Base-by-base conservation (phyloP, 768 basidiomycete species). In the Hebeloma cylindrosporum region DNA sequence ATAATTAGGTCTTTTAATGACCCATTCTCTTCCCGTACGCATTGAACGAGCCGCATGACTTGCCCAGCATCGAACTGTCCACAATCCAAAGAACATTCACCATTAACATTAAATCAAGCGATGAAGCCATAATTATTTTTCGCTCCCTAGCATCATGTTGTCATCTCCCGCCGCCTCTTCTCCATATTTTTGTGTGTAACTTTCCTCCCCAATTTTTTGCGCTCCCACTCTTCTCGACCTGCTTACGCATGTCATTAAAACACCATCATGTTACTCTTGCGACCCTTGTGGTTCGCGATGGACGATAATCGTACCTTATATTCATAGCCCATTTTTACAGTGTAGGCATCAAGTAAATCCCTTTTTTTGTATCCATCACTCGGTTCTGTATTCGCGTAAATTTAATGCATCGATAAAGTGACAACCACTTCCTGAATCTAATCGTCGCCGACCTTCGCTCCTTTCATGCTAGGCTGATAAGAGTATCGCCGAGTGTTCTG, bases 291-390 rank as follows among this genome's bases (percentile, higher is more conserved):
- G 47, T 44, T 41, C 47, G 52, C 35, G 40, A 43, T 47, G 50
- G 50, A 57, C 50, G 53, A 51, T 51, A 50, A 36, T 50, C 44
- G 33, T 48, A 48, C 39, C 40, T 45, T 53, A 53, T 45, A 47
- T 48, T 53, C 26, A 31, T 5, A 34, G 16, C 29, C 29, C 22
- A 13, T 3, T 16, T 21, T 37, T 36, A 29, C 40, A 20, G 21
- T 41, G 17, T 23, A 42, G 33, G 21, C 25, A 42, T 42, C 31
- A 40, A 44, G 31, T 43, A 48, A 46, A 46, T 36, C 43, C 38
- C 42, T 45, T 31, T 27, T 41, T 38, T 53, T 53, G 47, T 53
- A 53, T 45, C 51, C 51, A 49, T 43, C 43, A 42, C 37, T 27
- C 40, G n/a, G 51, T 47, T 45, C 46, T 48, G 50, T 47, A 43